Conservation (phyloP, 768 basidiomycete genomes). For the Dacryopinax primogenitus region DNA sequence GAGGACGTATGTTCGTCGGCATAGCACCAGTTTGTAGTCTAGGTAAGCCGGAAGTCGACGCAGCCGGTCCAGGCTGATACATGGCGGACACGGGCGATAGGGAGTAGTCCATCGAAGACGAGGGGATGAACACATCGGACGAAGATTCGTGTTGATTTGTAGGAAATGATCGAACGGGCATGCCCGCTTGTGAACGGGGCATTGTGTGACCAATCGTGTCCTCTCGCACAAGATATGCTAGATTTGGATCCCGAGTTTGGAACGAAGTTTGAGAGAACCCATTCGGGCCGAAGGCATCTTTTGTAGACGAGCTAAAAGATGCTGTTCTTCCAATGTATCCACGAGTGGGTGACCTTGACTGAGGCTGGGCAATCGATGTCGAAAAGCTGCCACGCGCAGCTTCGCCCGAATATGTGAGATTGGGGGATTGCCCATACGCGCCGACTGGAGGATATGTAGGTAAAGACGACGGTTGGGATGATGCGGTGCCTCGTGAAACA, state of each 20-base stretch:
- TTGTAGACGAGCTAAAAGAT: not conserved
- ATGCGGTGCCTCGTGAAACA: conserved; percentile 37
- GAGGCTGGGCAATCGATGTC: not conserved
- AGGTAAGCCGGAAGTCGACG: not conserved
- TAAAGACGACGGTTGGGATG: conserved; percentile 59
- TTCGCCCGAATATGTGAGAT: not conserved
- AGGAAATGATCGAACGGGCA: not conserved
- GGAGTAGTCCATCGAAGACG: not conserved
- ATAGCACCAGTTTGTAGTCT: not conserved
- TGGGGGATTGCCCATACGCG: not conserved
- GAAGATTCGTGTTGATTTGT: not conserved
- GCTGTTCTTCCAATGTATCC: not conserved
- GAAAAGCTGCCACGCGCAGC: not conserved
- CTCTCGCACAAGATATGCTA: not conserved
- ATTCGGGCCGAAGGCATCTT: not conserved
- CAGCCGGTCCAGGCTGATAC: not conserved
- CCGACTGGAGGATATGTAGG: conserved; percentile 53
- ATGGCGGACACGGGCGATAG: not conserved
- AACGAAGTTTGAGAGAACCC: not conserved
- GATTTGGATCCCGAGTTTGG: not conserved
- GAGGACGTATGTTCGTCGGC: not conserved
- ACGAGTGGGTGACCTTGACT: not conserved
- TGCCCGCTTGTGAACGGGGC: not conserved
- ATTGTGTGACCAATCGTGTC: not conserved
- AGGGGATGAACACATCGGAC: not conserved